phyloP scores from a whole-genome alignment of 768 basidiomycete species.

The Suillus placidus region DNA sequence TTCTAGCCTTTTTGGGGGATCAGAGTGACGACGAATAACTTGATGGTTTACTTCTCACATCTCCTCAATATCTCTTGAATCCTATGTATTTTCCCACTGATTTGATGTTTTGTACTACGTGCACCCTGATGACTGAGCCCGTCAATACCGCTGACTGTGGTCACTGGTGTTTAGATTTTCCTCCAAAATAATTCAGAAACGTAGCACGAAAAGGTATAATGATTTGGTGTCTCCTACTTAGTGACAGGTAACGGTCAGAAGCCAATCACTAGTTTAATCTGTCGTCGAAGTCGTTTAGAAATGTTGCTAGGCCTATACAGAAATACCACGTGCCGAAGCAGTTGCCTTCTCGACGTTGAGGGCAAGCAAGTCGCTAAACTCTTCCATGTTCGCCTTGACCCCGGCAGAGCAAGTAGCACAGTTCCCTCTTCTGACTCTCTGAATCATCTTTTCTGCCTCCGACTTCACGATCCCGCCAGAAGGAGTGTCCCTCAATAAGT shows the following conservation, averaged over 20 bases:
- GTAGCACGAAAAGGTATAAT: neutral
- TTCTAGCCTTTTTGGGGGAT: slow-evolving; percentile 71
- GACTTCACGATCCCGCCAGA: neutral
- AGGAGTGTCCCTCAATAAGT: slow-evolving; percentile 6
- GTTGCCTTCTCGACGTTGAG: slow-evolving; percentile 16
- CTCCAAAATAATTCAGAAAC: neutral
- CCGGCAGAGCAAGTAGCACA: slow-evolving; percentile 11
- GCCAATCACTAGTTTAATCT: neutral
- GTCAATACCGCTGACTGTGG: too few relatives aligned
- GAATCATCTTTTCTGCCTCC: neutral
- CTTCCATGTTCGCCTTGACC: slow-evolving; percentile 18
- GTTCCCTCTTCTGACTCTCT: neutral
- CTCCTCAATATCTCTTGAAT: neutral
- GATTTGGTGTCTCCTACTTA: neutral
- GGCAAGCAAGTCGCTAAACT: slow-evolving; percentile 13
- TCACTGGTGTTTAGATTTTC: neutral
- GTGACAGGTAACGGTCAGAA: neutral
- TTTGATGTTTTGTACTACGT: neutral
- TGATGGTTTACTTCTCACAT: neutral
- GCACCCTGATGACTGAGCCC: neutral
- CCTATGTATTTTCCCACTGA: neutral
- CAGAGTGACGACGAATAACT: slow-evolving; percentile 61
- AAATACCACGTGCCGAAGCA: slow-evolving; percentile 18
- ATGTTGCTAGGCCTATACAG: too few relatives aligned
- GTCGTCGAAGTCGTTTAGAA: neutral